Conservation (phyloP, 2,329 filamentous ascomycete genomes). For the Monosporascus sp. region DNA sequence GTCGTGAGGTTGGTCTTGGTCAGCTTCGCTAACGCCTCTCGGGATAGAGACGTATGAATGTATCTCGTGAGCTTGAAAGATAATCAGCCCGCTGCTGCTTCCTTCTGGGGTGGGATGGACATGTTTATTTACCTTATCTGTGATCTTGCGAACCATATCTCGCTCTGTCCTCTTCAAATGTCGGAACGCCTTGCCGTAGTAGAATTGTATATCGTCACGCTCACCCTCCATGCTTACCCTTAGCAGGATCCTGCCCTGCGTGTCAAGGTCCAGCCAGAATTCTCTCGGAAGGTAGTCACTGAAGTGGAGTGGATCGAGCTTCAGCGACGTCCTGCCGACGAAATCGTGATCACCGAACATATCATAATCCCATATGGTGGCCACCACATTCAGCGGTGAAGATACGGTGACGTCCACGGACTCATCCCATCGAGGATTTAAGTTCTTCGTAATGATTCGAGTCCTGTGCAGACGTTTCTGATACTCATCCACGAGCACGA, state of each 20-base stretch:
- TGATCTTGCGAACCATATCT: conserved; percentile 97
- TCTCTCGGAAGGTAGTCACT: conserved; percentile 92
- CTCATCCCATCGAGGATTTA: conserved; percentile 97
- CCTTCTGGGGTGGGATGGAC: not conserved
- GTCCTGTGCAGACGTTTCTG: conserved; percentile 96
- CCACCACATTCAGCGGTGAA: conserved; percentile 87
- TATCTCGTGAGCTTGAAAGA: conserved; percentile 71
- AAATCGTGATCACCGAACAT: conserved; percentile 96
- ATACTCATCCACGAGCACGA: conserved; percentile 94
- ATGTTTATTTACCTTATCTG: conserved; percentile 70
- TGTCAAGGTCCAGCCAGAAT: conserved; percentile 97
- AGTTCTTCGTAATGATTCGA: conserved; percentile 79
- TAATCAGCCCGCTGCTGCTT: conserved; percentile 8
- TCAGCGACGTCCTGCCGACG: conserved; percentile 91
- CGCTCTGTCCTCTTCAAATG: conserved; percentile 92
- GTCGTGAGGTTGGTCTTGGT: conserved; percentile 63
- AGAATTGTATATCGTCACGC: conserved; percentile 96
- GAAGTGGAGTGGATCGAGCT: conserved; percentile 97
- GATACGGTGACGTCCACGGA: conserved; percentile 92
- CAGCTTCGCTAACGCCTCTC: conserved; percentile 70
- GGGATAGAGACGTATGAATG: conserved; percentile 83
- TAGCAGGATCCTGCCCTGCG: conserved; percentile 82
- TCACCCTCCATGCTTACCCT: conserved; percentile 98
- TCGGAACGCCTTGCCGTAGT: conserved; percentile 95
- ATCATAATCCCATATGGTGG: conserved; percentile 98